Evolutionary conservation across 2,329 filamentous ascomycete species (phyloP).

Genomic region (Clathrospora elynae): DNA sequence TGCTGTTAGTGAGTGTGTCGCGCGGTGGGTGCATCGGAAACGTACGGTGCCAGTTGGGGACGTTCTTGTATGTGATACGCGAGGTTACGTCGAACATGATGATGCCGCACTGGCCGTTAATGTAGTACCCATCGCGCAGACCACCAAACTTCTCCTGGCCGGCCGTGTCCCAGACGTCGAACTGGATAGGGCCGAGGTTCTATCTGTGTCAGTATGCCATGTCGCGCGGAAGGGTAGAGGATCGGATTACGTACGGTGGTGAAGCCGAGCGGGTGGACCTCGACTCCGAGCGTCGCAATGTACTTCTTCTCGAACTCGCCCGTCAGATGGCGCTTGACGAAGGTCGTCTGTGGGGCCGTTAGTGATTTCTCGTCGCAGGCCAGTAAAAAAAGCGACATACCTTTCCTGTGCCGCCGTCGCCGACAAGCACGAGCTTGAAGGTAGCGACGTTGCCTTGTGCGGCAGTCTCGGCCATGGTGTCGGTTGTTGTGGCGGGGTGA

Average conservation of each 20-base stretch:
- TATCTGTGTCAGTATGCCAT: constrained; percentile 44
- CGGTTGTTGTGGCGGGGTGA: constrained; percentile 42
- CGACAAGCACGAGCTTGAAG: constrained; percentile 99
- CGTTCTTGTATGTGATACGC: constrained; percentile 99
- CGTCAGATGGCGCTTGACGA: constrained; percentile 99
- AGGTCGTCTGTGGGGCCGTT: constrained; percentile 76
- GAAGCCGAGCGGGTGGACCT: constrained; percentile 98
- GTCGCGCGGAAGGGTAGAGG: constrained; percentile 10
- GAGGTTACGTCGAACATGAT: constrained; percentile 99
- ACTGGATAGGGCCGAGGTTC: constrained; percentile 96
- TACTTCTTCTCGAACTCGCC: constrained; percentile 99
- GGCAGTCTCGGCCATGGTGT: constrained; percentile 60
- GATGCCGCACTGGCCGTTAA: constrained; percentile 99
- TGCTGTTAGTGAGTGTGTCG: constrained; percentile 20
- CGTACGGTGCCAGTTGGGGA: constrained; percentile 99
- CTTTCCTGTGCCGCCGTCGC: constrained; percentile 99
- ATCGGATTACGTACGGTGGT: constrained; percentile 75
- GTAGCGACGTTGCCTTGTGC: constrained; percentile 69
- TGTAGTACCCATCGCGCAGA: constrained; percentile 99
- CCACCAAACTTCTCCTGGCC: constrained; percentile 99
- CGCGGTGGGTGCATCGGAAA: constrained; percentile 34
- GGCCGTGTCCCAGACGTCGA: constrained; percentile 99
- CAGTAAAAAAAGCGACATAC: constrained; percentile 58
- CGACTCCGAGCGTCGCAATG: constrained; percentile 98
- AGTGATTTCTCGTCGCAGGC: constrained; percentile 20